phyloP scores from a whole-genome alignment of 2,329 filamentous ascomycete genomes.

The Fusarium penzigii region DNA sequence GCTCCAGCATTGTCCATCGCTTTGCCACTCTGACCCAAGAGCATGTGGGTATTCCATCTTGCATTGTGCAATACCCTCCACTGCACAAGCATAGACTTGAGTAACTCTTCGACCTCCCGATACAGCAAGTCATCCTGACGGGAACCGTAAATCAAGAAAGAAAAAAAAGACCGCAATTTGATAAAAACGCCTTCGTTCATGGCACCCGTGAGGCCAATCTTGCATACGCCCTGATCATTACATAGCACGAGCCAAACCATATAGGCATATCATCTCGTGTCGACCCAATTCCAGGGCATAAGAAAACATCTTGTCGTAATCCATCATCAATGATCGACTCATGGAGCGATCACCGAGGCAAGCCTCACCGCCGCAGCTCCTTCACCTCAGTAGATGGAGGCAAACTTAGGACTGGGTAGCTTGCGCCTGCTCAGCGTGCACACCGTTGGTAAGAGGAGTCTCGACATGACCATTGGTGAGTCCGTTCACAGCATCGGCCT shows the following conservation, averaged over 20 bases:
- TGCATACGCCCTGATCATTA: constrained; percentile 18
- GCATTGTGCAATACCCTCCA: background rate
- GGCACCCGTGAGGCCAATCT: constrained; percentile 12
- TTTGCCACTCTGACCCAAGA: background rate
- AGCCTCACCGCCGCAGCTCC: constrained; percentile 6
- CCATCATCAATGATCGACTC: constrained; percentile 4
- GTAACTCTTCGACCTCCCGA: constrained; percentile 10
- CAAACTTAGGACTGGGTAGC: constrained; percentile 16
- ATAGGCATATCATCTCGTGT: constrained; percentile 21
- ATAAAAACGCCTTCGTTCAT: constrained; percentile 20
- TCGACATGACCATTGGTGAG: constrained; percentile 25
- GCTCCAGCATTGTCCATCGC: background rate
- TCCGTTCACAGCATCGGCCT: constrained; percentile 10
- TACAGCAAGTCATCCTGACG: constrained; percentile 13
- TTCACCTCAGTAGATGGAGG: constrained; percentile 5
- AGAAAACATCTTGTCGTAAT: constrained; percentile 7
- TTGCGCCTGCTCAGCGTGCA: constrained; percentile 23
- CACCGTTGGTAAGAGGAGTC: constrained; percentile 29
- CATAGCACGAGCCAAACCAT: constrained; percentile 17
- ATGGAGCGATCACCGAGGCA: constrained; percentile 5
- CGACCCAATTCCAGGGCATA: constrained; percentile 10
- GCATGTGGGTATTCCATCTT: background rate
- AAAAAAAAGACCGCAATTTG: constrained; percentile 17
- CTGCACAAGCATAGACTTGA: background rate
- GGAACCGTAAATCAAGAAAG: constrained; percentile 11